Evolutionary conservation across 257 asterid species (phyloP).

Genomic region (Nyctanthes arbortristis): DNA sequence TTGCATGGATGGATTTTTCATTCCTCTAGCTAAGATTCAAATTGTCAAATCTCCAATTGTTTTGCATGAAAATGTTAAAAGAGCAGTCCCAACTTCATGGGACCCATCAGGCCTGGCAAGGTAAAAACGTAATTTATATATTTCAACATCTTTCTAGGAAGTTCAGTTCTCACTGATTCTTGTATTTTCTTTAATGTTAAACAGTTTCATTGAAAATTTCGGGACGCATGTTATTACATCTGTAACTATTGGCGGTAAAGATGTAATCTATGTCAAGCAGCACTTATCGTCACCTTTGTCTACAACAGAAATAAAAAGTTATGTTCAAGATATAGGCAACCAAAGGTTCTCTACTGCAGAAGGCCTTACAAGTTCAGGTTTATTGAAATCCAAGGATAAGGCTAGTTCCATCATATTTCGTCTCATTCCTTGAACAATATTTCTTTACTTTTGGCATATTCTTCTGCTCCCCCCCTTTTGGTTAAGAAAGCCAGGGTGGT

Average conservation of each 20-base stretch:
- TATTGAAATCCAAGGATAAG: conserved; percentile 73
- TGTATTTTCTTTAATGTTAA: conserved; percentile 25
- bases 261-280: conserved; percentile 77
- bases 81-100: conserved; percentile 78
- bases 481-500: conserved; percentile 2
- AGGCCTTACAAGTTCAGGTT: conserved; percentile 70
- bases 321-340: conserved; percentile 84
- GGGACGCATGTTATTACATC: conserved; percentile 87
- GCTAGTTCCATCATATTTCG: conserved; percentile 39
- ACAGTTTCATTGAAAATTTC: conserved; percentile 84
- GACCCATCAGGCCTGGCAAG: conserved; percentile 87
- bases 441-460: neutral
- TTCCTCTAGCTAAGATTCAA: conserved; percentile 71
- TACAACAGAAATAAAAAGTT: conserved; percentile 67
- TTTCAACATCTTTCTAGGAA: conserved; percentile 1
- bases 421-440: conserved; percentile 16
- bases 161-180: conserved; percentile 17
- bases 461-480: conserved; percentile 16
- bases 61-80: conserved; percentile 56
- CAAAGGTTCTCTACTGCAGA: conserved; percentile 73
- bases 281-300: conserved; percentile 70
- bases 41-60: conserved; percentile 52
- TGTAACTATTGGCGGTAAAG: conserved; percentile 84
- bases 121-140: conserved; percentile 27
- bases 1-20: conserved; percentile 77